phyloP scores from a whole-genome alignment of 192 early-diverging fungal genomes.

The Entomortierella parvispora region DNA sequence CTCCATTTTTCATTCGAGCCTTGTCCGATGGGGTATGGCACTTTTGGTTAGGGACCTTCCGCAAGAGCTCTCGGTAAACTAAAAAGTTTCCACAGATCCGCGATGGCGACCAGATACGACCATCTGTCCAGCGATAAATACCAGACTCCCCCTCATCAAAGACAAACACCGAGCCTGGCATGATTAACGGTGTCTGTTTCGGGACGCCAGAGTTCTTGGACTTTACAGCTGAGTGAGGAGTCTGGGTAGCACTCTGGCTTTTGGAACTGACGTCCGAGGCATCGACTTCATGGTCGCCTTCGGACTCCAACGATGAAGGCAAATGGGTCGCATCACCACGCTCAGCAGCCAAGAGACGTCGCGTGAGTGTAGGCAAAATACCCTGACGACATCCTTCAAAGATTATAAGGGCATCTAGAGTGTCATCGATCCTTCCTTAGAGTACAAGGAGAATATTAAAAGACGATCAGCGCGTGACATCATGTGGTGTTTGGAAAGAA shows the following conservation, averaged over 20 bases:
- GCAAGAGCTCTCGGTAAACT: constrained; percentile 49
- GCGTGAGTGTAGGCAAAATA: constrained; percentile 30
- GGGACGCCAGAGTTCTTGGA: neutral
- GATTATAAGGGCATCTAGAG: constrained; percentile 35
- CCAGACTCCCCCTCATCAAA: constrained; percentile 52
- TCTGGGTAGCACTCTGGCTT: neutral
- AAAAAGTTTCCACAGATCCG: constrained; percentile 51
- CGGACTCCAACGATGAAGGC: neutral
- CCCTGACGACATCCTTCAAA: constrained; percentile 53
- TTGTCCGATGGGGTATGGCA: constrained; percentile 20
- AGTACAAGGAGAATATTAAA: neutral
- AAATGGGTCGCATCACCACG: neutral
- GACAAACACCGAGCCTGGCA: constrained; percentile 42
- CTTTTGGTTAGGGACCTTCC: constrained; percentile 33
- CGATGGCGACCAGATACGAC: constrained; percentile 52
- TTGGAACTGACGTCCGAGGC: neutral
- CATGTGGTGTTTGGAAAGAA: too few relatives aligned
- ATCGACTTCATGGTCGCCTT: neutral
- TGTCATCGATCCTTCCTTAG: constrained; percentile 33
- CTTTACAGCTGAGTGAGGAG: neutral
- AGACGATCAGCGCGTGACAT: too few relatives aligned
- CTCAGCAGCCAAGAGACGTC: constrained; percentile 40
- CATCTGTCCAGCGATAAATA: constrained; percentile 56
- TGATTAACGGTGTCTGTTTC: constrained; percentile 14
- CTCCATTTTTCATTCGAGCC: constrained; percentile 21